phyloP scores from a whole-genome alignment of 148 eudicot species.

The Rhododendron ferrugineum region DNA sequence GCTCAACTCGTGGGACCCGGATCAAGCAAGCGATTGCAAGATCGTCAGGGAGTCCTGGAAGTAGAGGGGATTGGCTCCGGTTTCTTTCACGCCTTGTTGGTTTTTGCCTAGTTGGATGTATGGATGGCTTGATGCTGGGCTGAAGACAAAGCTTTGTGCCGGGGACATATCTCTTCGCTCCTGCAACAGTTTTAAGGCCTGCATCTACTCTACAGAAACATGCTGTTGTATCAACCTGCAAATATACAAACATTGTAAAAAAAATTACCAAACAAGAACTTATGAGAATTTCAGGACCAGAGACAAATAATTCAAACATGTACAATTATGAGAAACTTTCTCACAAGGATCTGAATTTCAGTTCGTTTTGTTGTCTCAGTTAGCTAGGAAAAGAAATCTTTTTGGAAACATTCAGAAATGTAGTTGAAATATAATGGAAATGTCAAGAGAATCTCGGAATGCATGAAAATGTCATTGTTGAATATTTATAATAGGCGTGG shows the following conservation, averaged over 20 bases:
- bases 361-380: background rate
- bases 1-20: conserved; percentile 75
- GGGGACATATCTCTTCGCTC: conserved; percentile 78
- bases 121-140: conserved; percentile 67
- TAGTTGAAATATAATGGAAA: background rate
- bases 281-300: background rate
- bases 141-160: conserved; percentile 76
- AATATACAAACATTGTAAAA: background rate
- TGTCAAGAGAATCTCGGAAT: background rate
- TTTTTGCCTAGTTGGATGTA: conserved; percentile 74
- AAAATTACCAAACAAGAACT: no score
- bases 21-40: conserved; percentile 92
- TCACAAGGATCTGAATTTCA: background rate
- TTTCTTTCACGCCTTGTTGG: conserved; percentile 60
- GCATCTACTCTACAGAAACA: conserved; percentile 89
- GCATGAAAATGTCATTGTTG: background rate
- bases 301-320: background rate
- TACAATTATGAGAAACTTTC: background rate
- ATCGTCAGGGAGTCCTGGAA: conserved; percentile 91
- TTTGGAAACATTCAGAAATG: background rate
- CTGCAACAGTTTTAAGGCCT: conserved; percentile 71
- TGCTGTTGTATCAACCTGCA: conserved; percentile 86
- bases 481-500: background rate
- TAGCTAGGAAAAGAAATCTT: background rate
- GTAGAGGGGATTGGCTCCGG: conserved; percentile 64